Percentiles rank a stretch among this genome's conserved stretches.
phyloP scores from a whole-genome alignment of 1,284 basidiomycete genomes.

The Ustilago trichophora region DNA sequence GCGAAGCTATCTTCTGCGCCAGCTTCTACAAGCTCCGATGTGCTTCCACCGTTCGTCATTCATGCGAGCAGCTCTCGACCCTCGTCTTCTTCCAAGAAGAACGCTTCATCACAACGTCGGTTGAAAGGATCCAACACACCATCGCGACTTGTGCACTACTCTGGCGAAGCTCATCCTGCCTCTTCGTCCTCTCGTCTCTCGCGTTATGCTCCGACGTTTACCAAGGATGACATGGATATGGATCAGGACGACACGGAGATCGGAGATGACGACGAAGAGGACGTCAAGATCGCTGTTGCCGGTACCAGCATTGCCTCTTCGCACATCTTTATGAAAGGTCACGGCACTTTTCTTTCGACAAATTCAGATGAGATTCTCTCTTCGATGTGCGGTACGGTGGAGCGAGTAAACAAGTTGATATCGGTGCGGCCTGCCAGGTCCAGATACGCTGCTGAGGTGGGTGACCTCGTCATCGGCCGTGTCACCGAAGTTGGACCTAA shows the following conservation, averaged over 20 bases:
- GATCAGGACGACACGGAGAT: too few species aligned
- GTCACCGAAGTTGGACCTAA: slow-evolving; percentile 93
- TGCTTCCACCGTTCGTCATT: slow-evolving; percentile 29
- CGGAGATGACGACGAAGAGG: slow-evolving; percentile 9
- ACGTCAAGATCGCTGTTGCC: slow-evolving; percentile 48
- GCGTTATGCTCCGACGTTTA: slow-evolving; percentile 21
- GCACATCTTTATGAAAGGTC: slow-evolving; percentile 63
- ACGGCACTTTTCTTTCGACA: slow-evolving; percentile 58
- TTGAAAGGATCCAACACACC: slow-evolving; percentile 40
- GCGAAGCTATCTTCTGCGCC: too few species aligned
- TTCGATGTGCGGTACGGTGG: slow-evolving; percentile 81
- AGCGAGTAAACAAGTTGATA: slow-evolving; percentile 94
- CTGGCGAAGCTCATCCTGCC: slow-evolving; percentile 28
- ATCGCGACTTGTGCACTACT: slow-evolving; percentile 32
- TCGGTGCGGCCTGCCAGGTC: slow-evolving; percentile 86
- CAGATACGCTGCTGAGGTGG: slow-evolving; percentile 93
- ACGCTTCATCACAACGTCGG: slow-evolving; percentile 16
- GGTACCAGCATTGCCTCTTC: slow-evolving; percentile 60
- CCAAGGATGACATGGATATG: slow-evolving; percentile 41
- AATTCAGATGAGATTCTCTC: slow-evolving; percentile 50
- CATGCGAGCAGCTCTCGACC: slow-evolving; percentile 25
- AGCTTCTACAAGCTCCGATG: not conserved
- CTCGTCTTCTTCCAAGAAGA: slow-evolving; percentile 9
- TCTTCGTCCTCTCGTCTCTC: slow-evolving; percentile 32
- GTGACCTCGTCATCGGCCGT: slow-evolving; percentile 95